Evolutionary conservation across 257 asterid genomes (phyloP).

Genomic region (Solanum rostratum): DNA sequence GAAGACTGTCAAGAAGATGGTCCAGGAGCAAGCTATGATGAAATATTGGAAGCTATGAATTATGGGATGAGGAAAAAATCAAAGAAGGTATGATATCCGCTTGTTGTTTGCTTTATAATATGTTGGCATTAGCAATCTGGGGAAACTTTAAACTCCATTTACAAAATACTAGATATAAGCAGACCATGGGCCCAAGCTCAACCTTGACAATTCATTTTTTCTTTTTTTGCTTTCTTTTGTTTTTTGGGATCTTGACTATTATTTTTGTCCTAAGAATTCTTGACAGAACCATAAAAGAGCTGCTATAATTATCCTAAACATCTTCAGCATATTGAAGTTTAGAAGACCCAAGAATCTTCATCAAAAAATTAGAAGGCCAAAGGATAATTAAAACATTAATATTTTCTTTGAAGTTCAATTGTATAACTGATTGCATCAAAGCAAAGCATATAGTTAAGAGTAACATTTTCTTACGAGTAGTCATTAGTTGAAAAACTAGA

Average conservation of each 20-base stretch:
- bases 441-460: background rate
- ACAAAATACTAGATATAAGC: background rate
- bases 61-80: constrained; percentile 51
- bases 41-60: constrained; percentile 68
- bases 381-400: background rate
- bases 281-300: background rate
- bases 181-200: background rate
- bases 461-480: background rate
- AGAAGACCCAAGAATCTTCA: background rate
- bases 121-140: background rate
- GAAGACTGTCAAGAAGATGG: constrained; percentile 28
- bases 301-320: background rate
- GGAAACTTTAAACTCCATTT: background rate
- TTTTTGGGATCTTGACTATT: background rate
- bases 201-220: background rate
- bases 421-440: background rate
- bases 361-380: background rate
- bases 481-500: background rate
- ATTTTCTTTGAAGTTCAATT: background rate
- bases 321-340: background rate
- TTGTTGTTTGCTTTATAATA: background rate
- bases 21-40: constrained; percentile 49
- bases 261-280: background rate
- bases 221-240: background rate
- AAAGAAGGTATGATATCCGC: constrained; percentile 36